A percentile compares a stretch with the other conserved stretches of the same genome.
Conservation (phyloP, 495 filamentous ascomycete species). For the Aspergillus steynii region DNA sequence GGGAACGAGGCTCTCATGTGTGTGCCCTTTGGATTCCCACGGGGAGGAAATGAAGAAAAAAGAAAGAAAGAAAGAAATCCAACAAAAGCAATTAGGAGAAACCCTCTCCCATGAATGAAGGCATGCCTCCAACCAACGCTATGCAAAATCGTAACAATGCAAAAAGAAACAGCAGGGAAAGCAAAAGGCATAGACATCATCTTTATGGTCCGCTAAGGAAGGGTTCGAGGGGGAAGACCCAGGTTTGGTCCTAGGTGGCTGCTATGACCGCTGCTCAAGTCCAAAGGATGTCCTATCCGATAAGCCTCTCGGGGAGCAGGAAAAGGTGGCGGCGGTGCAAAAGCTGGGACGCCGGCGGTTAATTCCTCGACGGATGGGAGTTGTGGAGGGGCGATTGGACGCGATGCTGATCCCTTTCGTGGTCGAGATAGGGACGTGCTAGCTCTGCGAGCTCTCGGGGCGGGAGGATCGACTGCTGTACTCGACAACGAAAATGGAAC, state of each 20-base stretch:
- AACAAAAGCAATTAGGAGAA: conserved; percentile 35
- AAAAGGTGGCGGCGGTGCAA: conserved; percentile 38
- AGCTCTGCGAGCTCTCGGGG: conserved; percentile 43
- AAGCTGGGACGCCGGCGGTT: conserved; percentile 50
- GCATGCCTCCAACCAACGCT: conserved; percentile 45
- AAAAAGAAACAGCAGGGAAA: conserved; percentile 23
- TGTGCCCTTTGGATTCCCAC: conserved; percentile 2
- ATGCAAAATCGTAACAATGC: conserved; percentile 48
- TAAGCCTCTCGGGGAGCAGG: conserved; percentile 42
- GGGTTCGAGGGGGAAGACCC: conserved; percentile 42
- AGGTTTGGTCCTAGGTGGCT: conserved; percentile 35
- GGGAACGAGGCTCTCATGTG: conserved; percentile 1
- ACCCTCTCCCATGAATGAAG: conserved; percentile 35
- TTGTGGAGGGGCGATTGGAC: conserved; percentile 40
- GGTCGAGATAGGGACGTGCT: conserved; percentile 47
- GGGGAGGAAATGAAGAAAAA: conserved; percentile 11
- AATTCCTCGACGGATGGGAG: conserved; percentile 47
- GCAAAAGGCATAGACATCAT: conserved; percentile 29
- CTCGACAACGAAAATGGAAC: conserved; percentile 73
- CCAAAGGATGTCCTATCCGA: conserved; percentile 36
- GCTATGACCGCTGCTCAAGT: conserved; percentile 32
- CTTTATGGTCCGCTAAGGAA: conserved; percentile 31
- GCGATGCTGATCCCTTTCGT: conserved; percentile 43
- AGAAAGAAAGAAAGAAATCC: conserved; percentile 17
- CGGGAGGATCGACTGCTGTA: conserved; percentile 56